Conservation (phyloP, 108 stramenopile genomes). For the Aureococcus anophagefferens region DNA sequence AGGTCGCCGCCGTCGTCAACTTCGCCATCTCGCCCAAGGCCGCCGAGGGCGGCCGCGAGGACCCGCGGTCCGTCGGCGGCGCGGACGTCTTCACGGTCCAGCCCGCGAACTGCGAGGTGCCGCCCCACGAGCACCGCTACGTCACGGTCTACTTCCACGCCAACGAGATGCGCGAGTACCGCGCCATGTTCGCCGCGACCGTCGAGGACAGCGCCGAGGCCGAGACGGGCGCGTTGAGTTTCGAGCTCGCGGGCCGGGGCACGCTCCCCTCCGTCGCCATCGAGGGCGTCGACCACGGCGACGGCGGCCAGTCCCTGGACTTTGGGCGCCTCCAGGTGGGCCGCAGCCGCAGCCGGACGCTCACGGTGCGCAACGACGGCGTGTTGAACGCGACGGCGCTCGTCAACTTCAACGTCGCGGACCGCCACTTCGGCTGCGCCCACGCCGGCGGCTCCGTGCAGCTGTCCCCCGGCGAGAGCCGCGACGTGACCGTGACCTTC, state of each 20-base stretch:
- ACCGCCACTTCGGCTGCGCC: constrained; percentile 5
- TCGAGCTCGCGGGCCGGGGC: constrained; percentile 40
- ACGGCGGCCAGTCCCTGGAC: constrained; percentile 25
- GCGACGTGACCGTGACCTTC: constrained; percentile 6
- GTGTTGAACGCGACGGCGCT: constrained; percentile 40
- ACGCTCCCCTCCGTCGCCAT: constrained; percentile 43
- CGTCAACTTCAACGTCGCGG: constrained; percentile 26
- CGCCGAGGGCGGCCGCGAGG: constrained; percentile 3
- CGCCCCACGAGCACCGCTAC: constrained; percentile 51
- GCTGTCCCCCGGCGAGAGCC: constrained; percentile 9
- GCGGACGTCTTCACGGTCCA: constrained; percentile 35
- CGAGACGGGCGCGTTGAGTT: constrained; percentile 15
- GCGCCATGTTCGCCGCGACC: constrained; percentile 33
- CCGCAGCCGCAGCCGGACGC: constrained; percentile 10
- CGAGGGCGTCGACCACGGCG: constrained; percentile 13
- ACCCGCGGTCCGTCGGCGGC: not conserved
- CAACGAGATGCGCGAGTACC: constrained; percentile 37
- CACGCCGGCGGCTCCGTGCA: constrained; percentile 7
- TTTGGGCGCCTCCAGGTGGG: constrained; percentile 29
- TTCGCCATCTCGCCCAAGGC: constrained; percentile 12
- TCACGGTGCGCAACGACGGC: constrained; percentile 46
- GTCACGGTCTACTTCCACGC: constrained; percentile 49
- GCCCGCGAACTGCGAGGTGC: constrained; percentile 39
- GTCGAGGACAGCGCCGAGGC: constrained; percentile 21
- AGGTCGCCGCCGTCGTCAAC: constrained; percentile 36